Conservation (phyloP, 441 rosid genomes). For the Mallotus japonicus region DNA sequence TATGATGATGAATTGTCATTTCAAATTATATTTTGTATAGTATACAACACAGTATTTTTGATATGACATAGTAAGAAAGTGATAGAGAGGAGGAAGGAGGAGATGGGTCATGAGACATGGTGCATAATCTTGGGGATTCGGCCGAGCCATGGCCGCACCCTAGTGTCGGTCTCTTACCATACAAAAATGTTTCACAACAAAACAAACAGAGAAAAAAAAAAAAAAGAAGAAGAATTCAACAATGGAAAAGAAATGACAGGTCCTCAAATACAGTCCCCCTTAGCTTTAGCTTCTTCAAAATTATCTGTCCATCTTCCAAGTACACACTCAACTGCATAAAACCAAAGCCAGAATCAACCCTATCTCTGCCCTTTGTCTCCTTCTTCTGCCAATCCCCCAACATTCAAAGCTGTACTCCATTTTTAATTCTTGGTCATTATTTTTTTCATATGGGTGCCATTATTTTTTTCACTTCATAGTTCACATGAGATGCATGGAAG, state of each 20-base stretch:
- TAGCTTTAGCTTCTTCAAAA: background rate
- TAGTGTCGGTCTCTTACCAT: constrained; percentile 49
- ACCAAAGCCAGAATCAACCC: constrained; percentile 9
- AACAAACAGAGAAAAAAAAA: constrained; percentile 12
- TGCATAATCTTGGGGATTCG: constrained; percentile 50
- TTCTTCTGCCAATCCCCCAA: constrained; percentile 26
- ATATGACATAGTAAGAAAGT: background rate
- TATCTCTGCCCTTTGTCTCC: constrained; percentile 37
- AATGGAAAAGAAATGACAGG: constrained; percentile 41
- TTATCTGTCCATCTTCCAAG: background rate
- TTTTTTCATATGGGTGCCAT: no score
- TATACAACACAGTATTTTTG: background rate
- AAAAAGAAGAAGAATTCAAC: constrained; percentile 3
- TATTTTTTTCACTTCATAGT: no score
- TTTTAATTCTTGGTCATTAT: background rate
- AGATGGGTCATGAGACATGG: constrained; percentile 39
- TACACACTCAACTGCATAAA: background rate
- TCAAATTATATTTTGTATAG: constrained; percentile 9
- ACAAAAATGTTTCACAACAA: constrained; percentile 34
- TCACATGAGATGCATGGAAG: no score
- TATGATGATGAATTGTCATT: constrained; percentile 37
- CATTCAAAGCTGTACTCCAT: constrained; percentile 45
- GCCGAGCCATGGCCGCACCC: constrained; percentile 48
- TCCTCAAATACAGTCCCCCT: constrained; percentile 35
- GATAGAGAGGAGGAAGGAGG: background rate